These are phyloP conservation scores for Ogataea nonfermentans DNA, from an alignment of 805 yeast species.

Conservation along the genomic window DNA sequence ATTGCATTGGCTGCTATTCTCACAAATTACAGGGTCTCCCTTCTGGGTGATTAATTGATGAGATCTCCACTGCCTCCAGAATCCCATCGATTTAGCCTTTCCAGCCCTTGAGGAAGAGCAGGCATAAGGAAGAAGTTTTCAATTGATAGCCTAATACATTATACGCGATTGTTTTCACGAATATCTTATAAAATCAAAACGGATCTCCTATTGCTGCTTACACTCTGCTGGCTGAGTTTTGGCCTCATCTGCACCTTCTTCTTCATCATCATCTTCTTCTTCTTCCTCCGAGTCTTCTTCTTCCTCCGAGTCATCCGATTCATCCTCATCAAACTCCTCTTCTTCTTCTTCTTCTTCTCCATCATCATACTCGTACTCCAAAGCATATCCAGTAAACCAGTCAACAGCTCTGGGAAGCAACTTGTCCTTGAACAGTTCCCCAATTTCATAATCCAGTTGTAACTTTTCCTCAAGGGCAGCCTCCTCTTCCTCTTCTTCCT, in stretches of 20 bases:
- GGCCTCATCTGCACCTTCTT: conserved; percentile 35
- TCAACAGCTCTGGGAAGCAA: conserved; percentile 95
- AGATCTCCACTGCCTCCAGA: conserved; percentile 10
- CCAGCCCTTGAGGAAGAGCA: conserved; percentile 40
- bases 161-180: not conserved
- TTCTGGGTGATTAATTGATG: conserved; percentile 6
- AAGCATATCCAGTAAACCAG: conserved; percentile 98
- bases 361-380: conserved; percentile 60
- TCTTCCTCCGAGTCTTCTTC: conserved; percentile 65
- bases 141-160: no score
- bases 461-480: conserved; percentile 79
- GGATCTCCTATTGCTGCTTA: conserved; percentile 52
- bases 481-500: conserved; percentile 60
- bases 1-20: conserved; percentile 69
- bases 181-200: not conserved
- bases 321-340: conserved; percentile 59
- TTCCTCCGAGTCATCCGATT: conserved; percentile 56
- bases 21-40: conserved; percentile 19
- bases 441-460: conserved; percentile 91
- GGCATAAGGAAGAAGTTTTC: conserved; percentile 75
- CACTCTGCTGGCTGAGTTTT: conserved; percentile 75
- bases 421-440: conserved; percentile 95
- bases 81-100: conserved; percentile 8
- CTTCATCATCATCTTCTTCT: conserved; percentile 38
- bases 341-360: conserved; percentile 60